phyloP scores from a whole-genome alignment of 495 filamentous ascomycete genomes.

The Penicillium cataractarum region DNA sequence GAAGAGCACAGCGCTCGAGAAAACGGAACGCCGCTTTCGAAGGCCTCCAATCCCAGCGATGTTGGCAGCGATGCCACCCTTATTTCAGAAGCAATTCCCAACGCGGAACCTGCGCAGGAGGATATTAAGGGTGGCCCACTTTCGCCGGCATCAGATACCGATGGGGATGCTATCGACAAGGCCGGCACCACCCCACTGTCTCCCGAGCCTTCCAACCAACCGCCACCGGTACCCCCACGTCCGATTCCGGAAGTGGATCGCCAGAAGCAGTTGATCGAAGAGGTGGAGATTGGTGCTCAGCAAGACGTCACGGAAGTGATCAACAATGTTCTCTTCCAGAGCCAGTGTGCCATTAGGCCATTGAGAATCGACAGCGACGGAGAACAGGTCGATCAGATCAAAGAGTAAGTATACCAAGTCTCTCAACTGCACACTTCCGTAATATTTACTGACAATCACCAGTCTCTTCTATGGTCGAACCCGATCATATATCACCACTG shows the following conservation, averaged over 20 bases:
- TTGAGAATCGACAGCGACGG: slow-evolving; percentile 60
- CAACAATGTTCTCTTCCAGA: slow-evolving; percentile 83
- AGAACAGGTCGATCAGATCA: slow-evolving; percentile 79
- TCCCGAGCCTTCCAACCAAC: slow-evolving; percentile 31
- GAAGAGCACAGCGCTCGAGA: slow-evolving; percentile 21
- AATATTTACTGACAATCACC: slow-evolving; percentile 24
- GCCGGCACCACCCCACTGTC: background rate
- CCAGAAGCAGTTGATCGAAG: slow-evolving; percentile 50
- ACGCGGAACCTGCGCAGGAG: slow-evolving; percentile 23
- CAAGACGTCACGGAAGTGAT: slow-evolving; percentile 97
- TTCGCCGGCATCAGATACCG: slow-evolving; percentile 15
- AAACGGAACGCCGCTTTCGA: slow-evolving; percentile 13
- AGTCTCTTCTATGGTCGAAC: slow-evolving; percentile 64
- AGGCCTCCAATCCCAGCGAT: slow-evolving; percentile 30
- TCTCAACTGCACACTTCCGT: background rate
- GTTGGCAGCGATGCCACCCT: slow-evolving; percentile 57
- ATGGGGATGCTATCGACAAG: slow-evolving; percentile 8
- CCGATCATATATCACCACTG: slow-evolving; percentile 55
- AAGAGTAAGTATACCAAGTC: slow-evolving; percentile 51
- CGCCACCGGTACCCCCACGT: slow-evolving; percentile 54
- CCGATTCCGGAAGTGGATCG: slow-evolving; percentile 38
- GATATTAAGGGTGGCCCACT: slow-evolving; percentile 44
- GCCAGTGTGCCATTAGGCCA: slow-evolving; percentile 84
- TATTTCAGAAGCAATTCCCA: slow-evolving; percentile 41
- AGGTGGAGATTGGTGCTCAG: slow-evolving; percentile 66